Evolutionary conservation across 2,329 filamentous ascomycete genomes (phyloP).

Genomic region (Diaporthe citriasiana): DNA sequence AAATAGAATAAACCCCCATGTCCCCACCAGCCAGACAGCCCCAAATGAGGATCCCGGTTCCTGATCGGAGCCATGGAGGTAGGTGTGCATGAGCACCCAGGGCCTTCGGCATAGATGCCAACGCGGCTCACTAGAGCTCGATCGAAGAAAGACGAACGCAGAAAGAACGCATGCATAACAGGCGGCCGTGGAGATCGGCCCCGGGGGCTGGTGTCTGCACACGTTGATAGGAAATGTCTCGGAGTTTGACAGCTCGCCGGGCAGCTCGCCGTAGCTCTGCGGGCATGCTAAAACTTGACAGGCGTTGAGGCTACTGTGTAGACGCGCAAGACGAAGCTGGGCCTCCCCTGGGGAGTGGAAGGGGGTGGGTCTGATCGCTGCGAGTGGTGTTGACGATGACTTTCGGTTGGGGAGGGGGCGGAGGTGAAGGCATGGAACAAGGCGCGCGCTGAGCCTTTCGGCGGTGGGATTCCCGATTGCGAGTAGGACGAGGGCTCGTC

Average conservation of each 20-base stretch:
- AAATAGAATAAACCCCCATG: conserved; percentile 20
- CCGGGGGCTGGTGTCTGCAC: conserved; percentile 17
- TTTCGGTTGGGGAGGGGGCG: neutral
- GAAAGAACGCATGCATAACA: neutral
- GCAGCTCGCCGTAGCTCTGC: conserved; percentile 34
- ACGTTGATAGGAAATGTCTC: conserved; percentile 13
- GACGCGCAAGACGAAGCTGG: conserved; percentile 4
- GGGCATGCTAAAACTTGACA: conserved; percentile 33
- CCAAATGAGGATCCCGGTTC: conserved; percentile 8
- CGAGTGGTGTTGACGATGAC: conserved; percentile 3
- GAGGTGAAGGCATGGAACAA: neutral
- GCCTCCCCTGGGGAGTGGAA: neutral
- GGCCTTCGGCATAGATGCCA: conserved; percentile 26
- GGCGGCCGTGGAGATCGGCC: conserved; percentile 7
- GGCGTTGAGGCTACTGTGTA: conserved; percentile 1
- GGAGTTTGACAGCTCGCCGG: conserved; percentile 9
- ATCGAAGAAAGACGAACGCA: conserved; percentile 15
- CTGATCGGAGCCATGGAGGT: conserved; percentile 5
- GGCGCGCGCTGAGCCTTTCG: conserved; percentile 20
- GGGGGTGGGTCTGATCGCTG: conserved; percentile 21
- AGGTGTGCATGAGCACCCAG: conserved; percentile 4
- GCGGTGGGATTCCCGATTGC: conserved; percentile 17
- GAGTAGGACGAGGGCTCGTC: neutral
- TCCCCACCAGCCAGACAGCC: conserved; percentile 19
- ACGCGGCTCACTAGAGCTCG: conserved; percentile 23